A percentile compares a stretch with the other conserved stretches of the same genome.
phyloP scores from a whole-genome alignment of 768 basidiomycete genomes.

The Suillus cothurnatus region DNA sequence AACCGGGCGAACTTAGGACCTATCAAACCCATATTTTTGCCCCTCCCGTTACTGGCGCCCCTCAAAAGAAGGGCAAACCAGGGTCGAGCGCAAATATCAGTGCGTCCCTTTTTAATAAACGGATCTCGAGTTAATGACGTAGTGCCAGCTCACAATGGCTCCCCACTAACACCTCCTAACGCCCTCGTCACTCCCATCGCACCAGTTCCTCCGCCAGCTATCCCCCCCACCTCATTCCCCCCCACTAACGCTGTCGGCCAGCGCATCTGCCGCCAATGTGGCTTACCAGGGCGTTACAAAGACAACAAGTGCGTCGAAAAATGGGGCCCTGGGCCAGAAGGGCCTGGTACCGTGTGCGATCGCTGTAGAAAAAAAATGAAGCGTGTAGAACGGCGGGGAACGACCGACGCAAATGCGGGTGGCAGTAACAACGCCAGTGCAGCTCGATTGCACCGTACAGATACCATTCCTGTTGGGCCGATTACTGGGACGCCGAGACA shows the following conservation, averaged over 20 bases:
- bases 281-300: conserved; percentile 73
- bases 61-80: conserved; percentile 64
- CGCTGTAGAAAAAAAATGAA: conserved; percentile 89
- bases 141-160: conserved; percentile 4
- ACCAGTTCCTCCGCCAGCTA: conserved; percentile 1
- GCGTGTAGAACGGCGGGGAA: conserved; percentile 74
- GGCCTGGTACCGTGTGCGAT: conserved; percentile 84
- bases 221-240: conserved; percentile 25
- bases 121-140: conserved; percentile 3
- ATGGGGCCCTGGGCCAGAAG: conserved; percentile 84
- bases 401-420: conserved; percentile 44
- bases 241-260: conserved; percentile 62
- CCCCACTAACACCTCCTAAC: conserved; percentile 13
- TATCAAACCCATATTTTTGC: conserved; percentile 75
- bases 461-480: conserved; percentile 34
- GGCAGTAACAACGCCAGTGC: conserved; percentile 18
- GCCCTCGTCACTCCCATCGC: neutral
- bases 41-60: conserved; percentile 72
- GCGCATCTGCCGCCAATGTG: conserved; percentile 77
- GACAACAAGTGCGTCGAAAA: conserved; percentile 87
- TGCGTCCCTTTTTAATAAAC: conserved; percentile 17
- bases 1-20: conserved; percentile 41
- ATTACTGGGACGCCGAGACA: conserved; percentile 23
- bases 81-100: conserved; percentile 24
- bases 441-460: conserved; percentile 28